phyloP scores from a whole-genome alignment of 495 filamentous ascomycete species.

The Aspergillus panamensis region DNA sequence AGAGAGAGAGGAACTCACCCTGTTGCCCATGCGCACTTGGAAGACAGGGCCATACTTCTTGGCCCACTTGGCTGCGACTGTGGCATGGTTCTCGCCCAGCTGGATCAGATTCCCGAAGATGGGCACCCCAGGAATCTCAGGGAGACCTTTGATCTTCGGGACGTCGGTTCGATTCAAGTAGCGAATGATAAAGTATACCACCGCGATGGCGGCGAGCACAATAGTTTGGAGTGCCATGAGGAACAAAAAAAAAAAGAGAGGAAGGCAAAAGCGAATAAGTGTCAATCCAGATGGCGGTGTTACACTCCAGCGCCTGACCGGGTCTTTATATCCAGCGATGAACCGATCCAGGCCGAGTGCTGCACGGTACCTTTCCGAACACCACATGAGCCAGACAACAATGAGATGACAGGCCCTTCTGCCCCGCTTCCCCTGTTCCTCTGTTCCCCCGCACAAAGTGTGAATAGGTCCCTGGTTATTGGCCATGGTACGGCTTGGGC shows the following conservation, averaged over 20 bases:
- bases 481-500: too few species aligned
- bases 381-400: too few species aligned
- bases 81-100: conserved; percentile 55
- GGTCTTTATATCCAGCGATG: neutral
- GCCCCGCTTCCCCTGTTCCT: neutral
- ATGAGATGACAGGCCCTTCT: too few species aligned
- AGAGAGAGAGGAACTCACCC: conserved; percentile 38
- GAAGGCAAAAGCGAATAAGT: neutral
- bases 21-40: conserved; percentile 64
- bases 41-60: conserved; percentile 65
- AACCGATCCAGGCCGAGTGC: neutral
- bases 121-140: conserved; percentile 60
- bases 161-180: conserved; percentile 56
- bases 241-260: neutral
- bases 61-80: conserved; percentile 50
- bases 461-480: too few species aligned
- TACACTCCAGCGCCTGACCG: neutral
- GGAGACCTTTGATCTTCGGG: conserved; percentile 61
- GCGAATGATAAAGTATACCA: conserved; percentile 50
- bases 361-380: conserved; percentile 23
- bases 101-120: conserved; percentile 62
- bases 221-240: conserved; percentile 46
- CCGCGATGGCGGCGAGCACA: conserved; percentile 39
- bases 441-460: neutral
- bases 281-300: too few species aligned